Percentiles rank a stretch among this genome's conserved stretches.
These are phyloP conservation scores for Tothia fuscella DNA, from an alignment of 2,329 filamentous ascomycete species.

Conservation along the genomic window DNA sequence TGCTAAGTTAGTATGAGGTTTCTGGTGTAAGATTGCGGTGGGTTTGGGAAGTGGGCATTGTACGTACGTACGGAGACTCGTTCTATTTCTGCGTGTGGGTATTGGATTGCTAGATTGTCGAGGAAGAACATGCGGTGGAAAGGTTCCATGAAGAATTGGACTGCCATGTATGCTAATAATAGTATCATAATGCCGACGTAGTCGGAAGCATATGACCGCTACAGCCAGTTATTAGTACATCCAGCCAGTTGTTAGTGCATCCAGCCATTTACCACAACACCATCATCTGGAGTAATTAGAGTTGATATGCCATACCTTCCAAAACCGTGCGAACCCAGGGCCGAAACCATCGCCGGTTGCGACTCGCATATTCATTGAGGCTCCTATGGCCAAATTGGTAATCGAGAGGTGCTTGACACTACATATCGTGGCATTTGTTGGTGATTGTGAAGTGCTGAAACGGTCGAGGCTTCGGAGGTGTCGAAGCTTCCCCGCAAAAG, in stretches of 20 bases:
- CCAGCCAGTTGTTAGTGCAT: too few relatives aligned
- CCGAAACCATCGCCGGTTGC: too few relatives aligned
- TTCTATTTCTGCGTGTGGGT: slow-evolving; percentile 73
- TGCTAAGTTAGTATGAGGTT: slow-evolving; percentile 13
- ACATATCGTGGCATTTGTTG: too few relatives aligned
- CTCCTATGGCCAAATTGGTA: too few relatives aligned
- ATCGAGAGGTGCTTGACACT: too few relatives aligned
- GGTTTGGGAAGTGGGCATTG: neutral
- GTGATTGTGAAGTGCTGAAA: too few relatives aligned
- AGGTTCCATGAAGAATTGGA: slow-evolving; percentile 60
- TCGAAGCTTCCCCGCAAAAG: too few relatives aligned
- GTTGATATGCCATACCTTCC: neutral
- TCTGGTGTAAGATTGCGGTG: too few relatives aligned
- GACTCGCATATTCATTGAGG: too few relatives aligned
- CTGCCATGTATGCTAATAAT: slow-evolving; percentile 56
- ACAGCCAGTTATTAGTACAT: too few relatives aligned
- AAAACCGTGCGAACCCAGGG: neutral
- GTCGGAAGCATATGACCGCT: slow-evolving; percentile 80
- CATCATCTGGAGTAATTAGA: neutral
- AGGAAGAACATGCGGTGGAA: slow-evolving; percentile 94
- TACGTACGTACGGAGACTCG: slow-evolving; percentile 64
- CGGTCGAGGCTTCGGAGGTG: too few relatives aligned
- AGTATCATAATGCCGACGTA: slow-evolving; percentile 69
- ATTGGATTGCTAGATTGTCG: slow-evolving; percentile 72
- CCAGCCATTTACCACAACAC: too few relatives aligned